Percentiles rank a stretch among this genome's conserved stretches.
phyloP scores from a whole-genome alignment of 2,329 filamentous ascomycete species.

The Colletotrichum eremochloae region DNA sequence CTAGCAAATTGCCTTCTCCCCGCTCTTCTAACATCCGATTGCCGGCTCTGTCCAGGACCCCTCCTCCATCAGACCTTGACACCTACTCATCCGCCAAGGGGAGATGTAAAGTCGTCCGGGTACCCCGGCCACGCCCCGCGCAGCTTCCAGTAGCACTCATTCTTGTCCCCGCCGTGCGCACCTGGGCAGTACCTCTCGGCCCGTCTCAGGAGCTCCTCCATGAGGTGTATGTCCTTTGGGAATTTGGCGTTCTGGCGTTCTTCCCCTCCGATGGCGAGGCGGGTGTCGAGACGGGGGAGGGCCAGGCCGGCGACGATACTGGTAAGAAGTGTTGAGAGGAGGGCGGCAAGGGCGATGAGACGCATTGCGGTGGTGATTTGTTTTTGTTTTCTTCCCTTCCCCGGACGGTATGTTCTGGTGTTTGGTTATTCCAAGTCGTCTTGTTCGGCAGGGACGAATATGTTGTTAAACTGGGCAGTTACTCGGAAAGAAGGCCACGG shows the following conservation, averaged over 20 bases:
- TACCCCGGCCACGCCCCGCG: background rate
- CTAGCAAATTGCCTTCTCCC: background rate
- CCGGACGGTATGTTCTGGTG: background rate
- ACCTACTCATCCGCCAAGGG: background rate
- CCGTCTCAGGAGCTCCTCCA: background rate
- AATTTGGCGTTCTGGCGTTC: background rate
- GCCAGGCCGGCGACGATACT: background rate
- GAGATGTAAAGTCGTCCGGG: background rate
- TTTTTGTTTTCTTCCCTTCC: no score
- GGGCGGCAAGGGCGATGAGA: background rate
- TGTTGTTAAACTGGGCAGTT: background rate
- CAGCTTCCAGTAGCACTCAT: background rate
- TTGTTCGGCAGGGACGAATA: background rate
- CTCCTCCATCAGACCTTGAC: background rate
- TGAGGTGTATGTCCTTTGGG: background rate
- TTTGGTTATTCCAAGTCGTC: background rate
- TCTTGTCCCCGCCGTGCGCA: background rate
- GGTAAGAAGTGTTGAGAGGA: background rate
- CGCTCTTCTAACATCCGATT: background rate
- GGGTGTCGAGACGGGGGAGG: background rate
- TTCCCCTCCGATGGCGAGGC: background rate
- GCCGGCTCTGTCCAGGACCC: background rate
- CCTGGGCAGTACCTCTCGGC: background rate
- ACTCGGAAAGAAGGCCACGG: background rate
- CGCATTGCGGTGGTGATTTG: background rate